Base-by-base conservation (phyloP, 208 protist genomes). In the Trypanosoma scelopori region DNA sequence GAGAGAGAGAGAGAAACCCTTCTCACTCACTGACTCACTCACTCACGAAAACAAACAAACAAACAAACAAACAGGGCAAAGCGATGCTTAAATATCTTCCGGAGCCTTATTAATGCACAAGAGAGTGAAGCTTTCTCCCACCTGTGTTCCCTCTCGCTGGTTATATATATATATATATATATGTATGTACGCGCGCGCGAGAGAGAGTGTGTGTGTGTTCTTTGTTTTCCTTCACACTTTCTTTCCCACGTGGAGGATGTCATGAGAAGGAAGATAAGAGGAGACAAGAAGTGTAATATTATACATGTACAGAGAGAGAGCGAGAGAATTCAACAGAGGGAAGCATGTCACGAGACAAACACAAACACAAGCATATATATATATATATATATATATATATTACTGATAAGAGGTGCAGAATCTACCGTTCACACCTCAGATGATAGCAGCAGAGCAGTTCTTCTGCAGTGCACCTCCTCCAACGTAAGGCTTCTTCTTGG, bases 201-300 rank as follows among this genome's bases (percentile, higher is more conserved):
- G n/a, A n/a, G n/a, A n/a, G 11, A 35, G n/a, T 12, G 32, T 32
- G 25, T 52, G 11, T 48, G 43, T 74, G 50, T 39, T 55, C 48
- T 74, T 52, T 23, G 15, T 68, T 68, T 68, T 60, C 12, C 3
- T 68, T 68, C 45, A 42, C 41, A 7, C 46, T 59, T 58, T 60
- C 22, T 43, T 60, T n/a, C 22, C 27, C 25, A 28, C 58, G 28
- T 20, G 13, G 9, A 20, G 62, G 16, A 62, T 23, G 30, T 13
- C 50, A 9, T 32, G 32, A 37, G 41, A 41, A 72, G 32, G 49
- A 48, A 71, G 49, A 71, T 5, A 35, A 28, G 20, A n/a, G 41
- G 46, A 7, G 46, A 50, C 7, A 49, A 45, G 15, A 37, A 45
- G 11, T n/a, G 18, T 22, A n/a, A n/a, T n/a, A n/a, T n/a, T n/a